Evolutionary conservation across 2,329 filamentous ascomycete species (phyloP), one percentile per base, ranked within the genome.

Genomic region (Zymoseptoria ardabiliae): DNA sequence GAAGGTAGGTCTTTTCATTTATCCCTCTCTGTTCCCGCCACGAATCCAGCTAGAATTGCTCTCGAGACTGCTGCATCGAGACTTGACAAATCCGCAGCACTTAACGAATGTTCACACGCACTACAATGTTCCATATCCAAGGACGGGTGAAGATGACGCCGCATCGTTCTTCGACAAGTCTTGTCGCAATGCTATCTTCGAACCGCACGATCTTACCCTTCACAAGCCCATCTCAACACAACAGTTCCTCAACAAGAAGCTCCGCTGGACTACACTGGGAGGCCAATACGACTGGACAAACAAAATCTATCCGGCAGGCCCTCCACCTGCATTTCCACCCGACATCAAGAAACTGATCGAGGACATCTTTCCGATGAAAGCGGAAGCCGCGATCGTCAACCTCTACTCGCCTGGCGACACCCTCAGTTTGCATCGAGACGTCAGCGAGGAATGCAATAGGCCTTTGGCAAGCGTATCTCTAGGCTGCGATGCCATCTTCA

Each of bases 201-300:
- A 51, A 10, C 90, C 93, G 6, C 88, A 89, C 57, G 85, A 96
- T 68, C 79, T 88, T 0, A 64, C 73, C 0, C 75, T 91, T n/a
- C 92, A 97, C 75, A 89, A 87, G 61, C 81, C 90, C 2, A 78
- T 97, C 9, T 81, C 83, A 2, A 78, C 89, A 56, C 78, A 82
- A 54, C 86, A 87, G 69, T 84, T 93, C 28, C 79, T 97, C 50
- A 83, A 86, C 59, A 88, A 87, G 63, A 92, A 90, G 62, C 82
- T 97, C 22, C 90, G 93, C 66, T 99, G 94, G 94, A 84, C 95
- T 50, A 97, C 93, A 0, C 82, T 99, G 2, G 94, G 94, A 54
- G 93, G 91, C 0, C 94, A 97, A 73, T 97, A 97, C 73, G 90
- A 97, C 76, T 97, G 93, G 94, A 95, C 91, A 0, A 83, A 85